Percentiles rank a stretch among this genome's conserved stretches.
Conservation (phyloP, 23 red algal genomes). For the Gracilaria caudata region DNA sequence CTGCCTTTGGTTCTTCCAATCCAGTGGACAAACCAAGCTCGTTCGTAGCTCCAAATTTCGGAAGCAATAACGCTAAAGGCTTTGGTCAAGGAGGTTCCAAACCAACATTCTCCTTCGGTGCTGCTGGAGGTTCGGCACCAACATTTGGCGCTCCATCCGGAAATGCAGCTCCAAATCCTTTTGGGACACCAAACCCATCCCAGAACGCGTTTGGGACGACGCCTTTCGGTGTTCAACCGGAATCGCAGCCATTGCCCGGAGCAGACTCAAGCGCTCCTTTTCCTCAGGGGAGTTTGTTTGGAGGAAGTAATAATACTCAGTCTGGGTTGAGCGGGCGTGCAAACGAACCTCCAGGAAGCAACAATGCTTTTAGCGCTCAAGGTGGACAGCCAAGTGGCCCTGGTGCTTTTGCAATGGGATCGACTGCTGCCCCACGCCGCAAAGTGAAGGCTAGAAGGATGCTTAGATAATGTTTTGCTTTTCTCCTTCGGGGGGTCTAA, state of each 20-base stretch:
- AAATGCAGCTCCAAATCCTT: slow-evolving; percentile 16
- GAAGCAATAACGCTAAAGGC: neutral
- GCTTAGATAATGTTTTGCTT: neutral
- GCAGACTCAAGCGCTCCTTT: slow-evolving; percentile 19
- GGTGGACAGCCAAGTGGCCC: slow-evolving; percentile 1
- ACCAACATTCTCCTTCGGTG: neutral
- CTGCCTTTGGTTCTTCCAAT: neutral
- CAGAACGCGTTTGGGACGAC: neutral
- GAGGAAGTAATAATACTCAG: slow-evolving; percentile 11
- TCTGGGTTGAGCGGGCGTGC: neutral
- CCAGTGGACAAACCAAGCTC: neutral
- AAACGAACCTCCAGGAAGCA: slow-evolving; percentile 1
- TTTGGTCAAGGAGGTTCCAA: slow-evolving; percentile 5
- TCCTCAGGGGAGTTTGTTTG: slow-evolving; percentile 9
- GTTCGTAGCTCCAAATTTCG: neutral
- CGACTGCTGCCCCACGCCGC: neutral
- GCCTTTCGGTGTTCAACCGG: neutral
- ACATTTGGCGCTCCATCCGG: neutral
- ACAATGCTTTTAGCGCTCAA: neutral
- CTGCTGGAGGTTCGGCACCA: neutral
- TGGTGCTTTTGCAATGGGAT: slow-evolving; percentile 31
- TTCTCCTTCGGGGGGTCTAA: neutral
- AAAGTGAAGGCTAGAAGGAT: slow-evolving; percentile 24
- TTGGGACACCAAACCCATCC: neutral
- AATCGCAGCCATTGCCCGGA: neutral